Conservation (phyloP, 192 early-diverging fungal genomes). For the Thamnidium elegans region DNA sequence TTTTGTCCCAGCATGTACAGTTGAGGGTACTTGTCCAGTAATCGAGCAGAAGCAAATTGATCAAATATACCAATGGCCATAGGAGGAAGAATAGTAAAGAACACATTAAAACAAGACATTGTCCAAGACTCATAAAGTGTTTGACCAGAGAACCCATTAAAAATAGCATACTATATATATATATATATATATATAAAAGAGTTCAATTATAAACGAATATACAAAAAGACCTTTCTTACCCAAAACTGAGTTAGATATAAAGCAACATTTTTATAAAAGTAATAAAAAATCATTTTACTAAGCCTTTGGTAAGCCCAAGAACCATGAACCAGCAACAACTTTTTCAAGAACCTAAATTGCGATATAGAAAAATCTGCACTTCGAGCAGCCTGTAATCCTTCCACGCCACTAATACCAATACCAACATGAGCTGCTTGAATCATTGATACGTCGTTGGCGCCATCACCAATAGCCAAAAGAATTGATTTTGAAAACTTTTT, state of each 20-base stretch:
- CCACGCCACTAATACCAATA: slow-evolving; percentile 90
- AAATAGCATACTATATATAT: slow-evolving; percentile 59
- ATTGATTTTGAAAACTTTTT: slow-evolving; percentile 83
- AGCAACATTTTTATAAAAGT: slow-evolving; percentile 97
- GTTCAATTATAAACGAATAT: neutral
- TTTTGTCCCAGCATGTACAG: slow-evolving; percentile 66
- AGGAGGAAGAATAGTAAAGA: slow-evolving; percentile 87
- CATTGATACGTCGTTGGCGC: slow-evolving; percentile 97
- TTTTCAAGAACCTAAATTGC: slow-evolving; percentile 90
- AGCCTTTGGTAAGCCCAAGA: slow-evolving; percentile 90
- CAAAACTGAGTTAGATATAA: slow-evolving; percentile 96
- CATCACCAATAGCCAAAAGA: slow-evolving; percentile 92
- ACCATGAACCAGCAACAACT: slow-evolving; percentile 92
- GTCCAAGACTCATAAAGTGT: slow-evolving; percentile 95
- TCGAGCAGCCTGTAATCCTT: slow-evolving; percentile 91
- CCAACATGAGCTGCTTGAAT: slow-evolving; percentile 97
- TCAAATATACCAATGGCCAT: slow-evolving; percentile 93
- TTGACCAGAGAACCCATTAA: slow-evolving; percentile 92
- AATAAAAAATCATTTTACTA: slow-evolving; percentile 92
- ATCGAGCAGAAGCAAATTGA: slow-evolving; percentile 80
- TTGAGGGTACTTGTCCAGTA: slow-evolving; percentile 90
- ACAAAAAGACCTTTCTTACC: slow-evolving; percentile 42
- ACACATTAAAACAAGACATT: slow-evolving; percentile 87
- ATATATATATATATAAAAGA: no score
- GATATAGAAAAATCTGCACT: slow-evolving; percentile 94